Percentiles rank a stretch among this genome's conserved stretches.
phyloP scores from a whole-genome alignment of 1,284 basidiomycete species.

The Microbotryum lychnidis-dioicae region DNA sequence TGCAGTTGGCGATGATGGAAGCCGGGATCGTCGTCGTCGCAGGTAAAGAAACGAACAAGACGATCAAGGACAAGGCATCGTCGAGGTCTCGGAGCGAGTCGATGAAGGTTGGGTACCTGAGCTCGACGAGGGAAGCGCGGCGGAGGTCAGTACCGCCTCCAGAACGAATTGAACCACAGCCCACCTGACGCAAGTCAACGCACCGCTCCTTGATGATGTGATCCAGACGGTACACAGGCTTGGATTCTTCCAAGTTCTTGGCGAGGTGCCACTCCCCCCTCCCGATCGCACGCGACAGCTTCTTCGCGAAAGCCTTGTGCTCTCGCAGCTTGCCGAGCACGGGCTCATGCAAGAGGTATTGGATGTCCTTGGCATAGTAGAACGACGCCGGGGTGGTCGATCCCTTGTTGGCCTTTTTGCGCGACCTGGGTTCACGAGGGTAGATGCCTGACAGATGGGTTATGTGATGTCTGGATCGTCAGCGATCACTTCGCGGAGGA shows the following conservation, averaged over 20 bases:
- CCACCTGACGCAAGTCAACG: constrained; percentile 14
- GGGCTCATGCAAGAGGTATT: constrained; percentile 94
- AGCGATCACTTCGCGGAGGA: constrained; percentile 8
- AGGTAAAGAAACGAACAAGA: constrained; percentile 83
- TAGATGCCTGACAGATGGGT: constrained; percentile 65
- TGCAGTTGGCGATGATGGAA: constrained; percentile 81
- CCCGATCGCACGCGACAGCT: constrained; percentile 85
- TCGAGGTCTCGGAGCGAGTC: constrained; percentile 94
- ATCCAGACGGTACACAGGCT: constrained; percentile 68
- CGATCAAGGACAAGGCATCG: constrained; percentile 91
- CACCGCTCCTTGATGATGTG: constrained; percentile 97
- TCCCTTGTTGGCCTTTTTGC: constrained; percentile 95
- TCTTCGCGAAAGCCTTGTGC: constrained; percentile 98
- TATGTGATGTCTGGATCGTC: not conserved
- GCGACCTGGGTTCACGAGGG: constrained; percentile 85
- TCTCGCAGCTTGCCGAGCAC: constrained; percentile 90
- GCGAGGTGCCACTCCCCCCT: constrained; percentile 91
- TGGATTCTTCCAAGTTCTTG: constrained; percentile 82
- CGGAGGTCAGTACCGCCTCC: not conserved
- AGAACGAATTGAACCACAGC: not conserved
- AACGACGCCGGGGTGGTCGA: constrained; percentile 87
- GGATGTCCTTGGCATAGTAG: constrained; percentile 98
- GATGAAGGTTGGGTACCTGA: constrained; percentile 91
- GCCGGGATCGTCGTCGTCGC: constrained; percentile 62
- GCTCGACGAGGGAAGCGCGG: not conserved